Percentiles rank a stretch among this genome's conserved stretches.
phyloP scores from a whole-genome alignment of 768 basidiomycete genomes.

The Termitomyces sp. region DNA sequence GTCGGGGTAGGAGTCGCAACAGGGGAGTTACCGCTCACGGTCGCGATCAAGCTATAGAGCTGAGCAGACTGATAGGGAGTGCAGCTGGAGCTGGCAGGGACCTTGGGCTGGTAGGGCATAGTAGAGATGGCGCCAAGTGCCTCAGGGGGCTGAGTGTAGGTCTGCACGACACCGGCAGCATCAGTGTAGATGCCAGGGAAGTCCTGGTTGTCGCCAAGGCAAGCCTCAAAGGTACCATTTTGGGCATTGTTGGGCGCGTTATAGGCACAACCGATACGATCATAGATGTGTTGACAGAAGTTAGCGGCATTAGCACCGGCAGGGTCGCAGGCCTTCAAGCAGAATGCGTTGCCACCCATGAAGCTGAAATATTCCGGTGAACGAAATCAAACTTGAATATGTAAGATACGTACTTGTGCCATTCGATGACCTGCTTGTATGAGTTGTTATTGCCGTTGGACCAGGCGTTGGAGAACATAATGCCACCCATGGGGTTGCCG shows the following conservation, averaged over 20 bases:
- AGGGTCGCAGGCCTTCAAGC: conserved; percentile 70
- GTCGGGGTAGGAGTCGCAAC: neutral
- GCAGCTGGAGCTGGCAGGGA: conserved; percentile 34
- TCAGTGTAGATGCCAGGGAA: conserved; percentile 46
- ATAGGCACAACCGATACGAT: conserved; percentile 69
- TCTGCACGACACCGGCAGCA: conserved; percentile 28
- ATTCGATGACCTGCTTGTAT: conserved; percentile 54
- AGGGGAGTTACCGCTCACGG: conserved; percentile 8
- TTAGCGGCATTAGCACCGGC: conserved; percentile 36
- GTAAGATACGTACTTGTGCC: conserved; percentile 48
- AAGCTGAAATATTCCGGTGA: conserved; percentile 38
- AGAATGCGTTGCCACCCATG: conserved; percentile 61
- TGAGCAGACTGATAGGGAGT: conserved; percentile 20
- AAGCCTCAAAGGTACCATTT: conserved; percentile 56
- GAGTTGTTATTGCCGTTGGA: conserved; percentile 30
- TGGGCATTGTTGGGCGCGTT: conserved; percentile 64
- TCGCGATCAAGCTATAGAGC: conserved; percentile 22
- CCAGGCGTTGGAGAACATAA: conserved; percentile 59
- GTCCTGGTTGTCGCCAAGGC: conserved; percentile 60
- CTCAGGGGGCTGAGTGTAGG: conserved; percentile 36
- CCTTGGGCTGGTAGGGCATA: conserved; percentile 32
- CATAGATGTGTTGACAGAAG: conserved; percentile 69
- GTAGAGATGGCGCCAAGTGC: conserved; percentile 27
- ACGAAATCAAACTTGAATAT: neutral
- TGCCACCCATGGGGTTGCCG: conserved; percentile 77